These are phyloP conservation scores for Penicillium digitatum DNA, from an alignment of 2,329 filamentous ascomycete species.

Conservation along the genomic window DNA sequence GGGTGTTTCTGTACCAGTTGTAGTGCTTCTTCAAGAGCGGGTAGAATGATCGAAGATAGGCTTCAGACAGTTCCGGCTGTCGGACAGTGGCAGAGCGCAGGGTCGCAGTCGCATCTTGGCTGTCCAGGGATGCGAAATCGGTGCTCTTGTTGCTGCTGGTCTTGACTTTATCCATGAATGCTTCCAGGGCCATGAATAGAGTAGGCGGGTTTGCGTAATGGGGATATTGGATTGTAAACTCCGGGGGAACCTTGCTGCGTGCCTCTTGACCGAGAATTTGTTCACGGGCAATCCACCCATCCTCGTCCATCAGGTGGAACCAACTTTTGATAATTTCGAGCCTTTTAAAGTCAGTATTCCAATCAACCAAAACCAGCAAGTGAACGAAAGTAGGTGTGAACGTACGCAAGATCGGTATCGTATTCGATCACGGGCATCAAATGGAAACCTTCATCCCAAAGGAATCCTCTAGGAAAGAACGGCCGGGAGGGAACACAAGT, in stretches of 20 bases:
- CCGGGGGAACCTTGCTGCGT: constrained; percentile 84
- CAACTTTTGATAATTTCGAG: constrained; percentile 88
- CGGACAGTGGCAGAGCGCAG: constrained; percentile 63
- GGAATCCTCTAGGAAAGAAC: constrained; percentile 93
- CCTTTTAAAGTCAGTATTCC: constrained; percentile 31
- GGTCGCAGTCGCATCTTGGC: constrained; percentile 36
- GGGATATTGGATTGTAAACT: constrained; percentile 94
- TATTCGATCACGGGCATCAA: constrained; percentile 86
- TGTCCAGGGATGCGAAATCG: constrained; percentile 23
- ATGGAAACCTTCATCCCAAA: constrained; percentile 99
- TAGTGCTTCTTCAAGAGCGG: constrained; percentile 85
- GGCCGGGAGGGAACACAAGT: constrained; percentile 87
- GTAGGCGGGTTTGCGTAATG: constrained; percentile 97
- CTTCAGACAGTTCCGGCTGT: constrained; percentile 62
- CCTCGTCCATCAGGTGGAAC: constrained; percentile 93
- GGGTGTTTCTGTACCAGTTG: constrained; percentile 90
- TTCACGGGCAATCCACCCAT: constrained; percentile 96
- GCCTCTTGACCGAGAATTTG: constrained; percentile 91
- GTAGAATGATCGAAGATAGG: constrained; percentile 73
- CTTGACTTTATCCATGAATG: constrained; percentile 74
- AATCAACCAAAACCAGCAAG: background rate
- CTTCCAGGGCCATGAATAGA: constrained; percentile 81
- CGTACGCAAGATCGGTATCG: constrained; percentile 77
- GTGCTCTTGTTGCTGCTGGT: constrained; percentile 40
- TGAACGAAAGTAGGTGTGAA: background rate